A percentile compares a stretch with the other conserved stretches of the same genome.
Evolutionary conservation across 441 rosid species (phyloP).

Genomic region (Metrosideros polymorpha): DNA sequence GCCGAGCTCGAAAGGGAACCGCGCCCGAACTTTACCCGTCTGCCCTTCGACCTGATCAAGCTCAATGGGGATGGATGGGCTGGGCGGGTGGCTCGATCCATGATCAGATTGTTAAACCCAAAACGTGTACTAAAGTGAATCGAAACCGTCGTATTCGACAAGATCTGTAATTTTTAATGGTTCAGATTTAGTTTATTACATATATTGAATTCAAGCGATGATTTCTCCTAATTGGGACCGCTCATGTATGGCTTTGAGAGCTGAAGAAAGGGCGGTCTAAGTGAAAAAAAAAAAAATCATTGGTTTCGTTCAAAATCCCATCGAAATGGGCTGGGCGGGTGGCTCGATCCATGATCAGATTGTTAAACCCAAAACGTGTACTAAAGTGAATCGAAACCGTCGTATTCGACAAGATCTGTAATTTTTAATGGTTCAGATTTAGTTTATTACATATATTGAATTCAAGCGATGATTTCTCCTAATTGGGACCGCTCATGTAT

Average conservation of each 20-base stretch:
- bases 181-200: accelerated
- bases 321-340: no score
- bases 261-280: no score
- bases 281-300: no score
- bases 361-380: accelerated
- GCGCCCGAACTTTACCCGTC: background rate
- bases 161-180: accelerated
- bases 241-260: background rate
- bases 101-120: accelerated
- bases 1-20: background rate
- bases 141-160: accelerated
- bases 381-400: accelerated
- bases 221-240: background rate
- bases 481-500: background rate
- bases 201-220: background rate
- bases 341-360: accelerated
- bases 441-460: accelerated
- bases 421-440: background rate
- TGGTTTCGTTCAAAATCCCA: no score
- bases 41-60: background rate
- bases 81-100: accelerated
- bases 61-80: background rate
- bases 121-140: accelerated
- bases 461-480: background rate
- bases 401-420: accelerated